Percentiles rank a stretch among this genome's conserved stretches.
These are phyloP conservation scores for Stenogyne calaminthoides DNA, from an alignment of 305 asterid genomes.

Conservation along the genomic window DNA sequence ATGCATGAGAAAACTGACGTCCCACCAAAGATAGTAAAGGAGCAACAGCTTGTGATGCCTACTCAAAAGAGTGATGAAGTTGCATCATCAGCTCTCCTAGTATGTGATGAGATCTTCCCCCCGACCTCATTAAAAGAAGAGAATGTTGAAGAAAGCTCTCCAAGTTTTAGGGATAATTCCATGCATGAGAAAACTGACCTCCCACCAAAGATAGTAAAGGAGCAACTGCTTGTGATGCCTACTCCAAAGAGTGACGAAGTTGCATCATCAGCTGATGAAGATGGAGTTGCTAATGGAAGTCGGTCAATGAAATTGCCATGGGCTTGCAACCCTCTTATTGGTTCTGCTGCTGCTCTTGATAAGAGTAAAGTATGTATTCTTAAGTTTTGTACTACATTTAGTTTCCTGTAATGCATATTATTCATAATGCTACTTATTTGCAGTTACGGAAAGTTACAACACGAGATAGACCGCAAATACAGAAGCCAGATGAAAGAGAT, in stretches of 20 bases:
- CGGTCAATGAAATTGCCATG: slow-evolving; percentile 55
- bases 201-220: slow-evolving; percentile 2
- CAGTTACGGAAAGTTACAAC: slow-evolving; percentile 84
- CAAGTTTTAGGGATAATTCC: background rate
- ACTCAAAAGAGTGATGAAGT: slow-evolving; percentile 42
- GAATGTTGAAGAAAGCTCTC: background rate
- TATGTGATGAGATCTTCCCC: background rate
- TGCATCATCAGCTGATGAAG: slow-evolving; percentile 49
- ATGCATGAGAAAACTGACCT: background rate
- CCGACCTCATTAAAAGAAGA: background rate
- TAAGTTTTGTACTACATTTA: slow-evolving; percentile 2
- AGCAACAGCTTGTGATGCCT: too few relatives aligned
- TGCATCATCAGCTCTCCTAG: slow-evolving; percentile 43
- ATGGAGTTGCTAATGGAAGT: slow-evolving; percentile 42
- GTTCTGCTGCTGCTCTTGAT: slow-evolving; percentile 75
- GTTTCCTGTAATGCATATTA: slow-evolving; percentile 18
- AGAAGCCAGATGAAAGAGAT: slow-evolving; percentile 69
- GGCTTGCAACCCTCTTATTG: slow-evolving; percentile 74
- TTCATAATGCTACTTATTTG: slow-evolving; percentile 43
- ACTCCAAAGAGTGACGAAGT: slow-evolving; percentile 43
- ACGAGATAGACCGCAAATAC: slow-evolving; percentile 47
- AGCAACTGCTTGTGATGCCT: slow-evolving; percentile 30
- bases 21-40: slow-evolving; percentile 27
- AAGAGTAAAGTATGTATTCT: slow-evolving; percentile 75
- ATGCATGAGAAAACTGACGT: slow-evolving; percentile 21